Conservation (phyloP, 176 grass and related monocot genomes). For the Puya raimondii region DNA sequence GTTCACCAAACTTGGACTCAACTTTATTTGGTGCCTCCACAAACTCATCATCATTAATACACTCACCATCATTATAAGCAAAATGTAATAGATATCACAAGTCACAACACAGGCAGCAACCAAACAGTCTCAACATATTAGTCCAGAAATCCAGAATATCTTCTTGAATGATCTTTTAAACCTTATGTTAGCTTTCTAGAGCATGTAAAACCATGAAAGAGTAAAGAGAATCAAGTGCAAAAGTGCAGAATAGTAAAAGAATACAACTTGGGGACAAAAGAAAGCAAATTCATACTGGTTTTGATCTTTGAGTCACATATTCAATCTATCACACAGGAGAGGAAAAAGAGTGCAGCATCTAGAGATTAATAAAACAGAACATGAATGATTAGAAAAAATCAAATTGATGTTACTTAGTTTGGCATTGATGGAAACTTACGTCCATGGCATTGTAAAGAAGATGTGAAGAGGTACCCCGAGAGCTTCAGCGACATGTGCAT, state of each 20-base stretch:
- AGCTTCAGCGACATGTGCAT: conserved; percentile 94
- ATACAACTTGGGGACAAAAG: neutral
- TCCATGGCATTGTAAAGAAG: conserved; percentile 99
- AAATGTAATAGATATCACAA: too few relatives aligned
- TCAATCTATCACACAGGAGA: neutral
- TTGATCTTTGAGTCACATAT: neutral
- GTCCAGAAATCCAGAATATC: too few relatives aligned
- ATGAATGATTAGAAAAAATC: neutral
- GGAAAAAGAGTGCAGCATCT: neutral
- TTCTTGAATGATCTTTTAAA: too few relatives aligned
- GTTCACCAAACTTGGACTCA: too few relatives aligned
- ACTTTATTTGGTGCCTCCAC: too few relatives aligned
- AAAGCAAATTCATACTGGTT: neutral
- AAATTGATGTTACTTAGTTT: neutral
- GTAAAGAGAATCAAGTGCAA: neutral
- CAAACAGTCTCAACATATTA: too few relatives aligned
- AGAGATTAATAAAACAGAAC: neutral
- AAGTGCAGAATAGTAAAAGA: neutral
- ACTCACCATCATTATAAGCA: too few relatives aligned
- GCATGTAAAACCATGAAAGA: too few relatives aligned
- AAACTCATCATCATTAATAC: too few relatives aligned
- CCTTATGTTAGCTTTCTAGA: too few relatives aligned
- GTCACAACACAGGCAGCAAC: too few relatives aligned
- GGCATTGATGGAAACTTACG: conserved; percentile 56
- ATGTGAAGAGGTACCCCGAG: conserved; percentile 88